These are phyloP conservation scores for Nakazawaea holstii DNA, from an alignment of 805 yeast genomes.

Conservation along the genomic window DNA sequence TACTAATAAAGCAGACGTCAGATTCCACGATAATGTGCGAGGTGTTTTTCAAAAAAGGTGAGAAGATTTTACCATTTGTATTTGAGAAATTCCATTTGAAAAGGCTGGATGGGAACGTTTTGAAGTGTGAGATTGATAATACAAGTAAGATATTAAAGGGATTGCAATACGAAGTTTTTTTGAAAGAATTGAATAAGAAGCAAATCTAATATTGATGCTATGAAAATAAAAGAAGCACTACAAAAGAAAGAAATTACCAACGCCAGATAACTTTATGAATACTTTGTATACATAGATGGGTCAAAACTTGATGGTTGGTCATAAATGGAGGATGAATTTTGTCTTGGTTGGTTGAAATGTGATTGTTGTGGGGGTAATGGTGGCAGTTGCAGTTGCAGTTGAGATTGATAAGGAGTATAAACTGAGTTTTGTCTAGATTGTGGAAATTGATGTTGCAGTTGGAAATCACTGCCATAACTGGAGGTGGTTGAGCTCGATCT, in stretches of 20 bases:
- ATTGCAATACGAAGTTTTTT: not conserved
- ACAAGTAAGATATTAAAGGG: constrained; percentile 13
- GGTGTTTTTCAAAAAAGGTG: constrained; percentile 23
- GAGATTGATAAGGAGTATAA: constrained; percentile 10
- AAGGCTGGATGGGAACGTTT: constrained; percentile 40
- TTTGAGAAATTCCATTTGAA: constrained; percentile 32
- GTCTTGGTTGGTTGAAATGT: constrained; percentile 17
- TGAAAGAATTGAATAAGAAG: not conserved
- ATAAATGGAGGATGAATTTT: constrained; percentile 22
- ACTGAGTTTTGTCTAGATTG: constrained; percentile 15
- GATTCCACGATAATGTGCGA: constrained; percentile 26
- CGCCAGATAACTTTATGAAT: constrained; percentile 6
- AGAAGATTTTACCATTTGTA: constrained; percentile 25
- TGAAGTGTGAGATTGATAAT: constrained; percentile 27
- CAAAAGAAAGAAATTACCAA: not conserved
- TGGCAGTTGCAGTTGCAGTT: constrained; percentile 11
- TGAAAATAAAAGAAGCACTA: not conserved
- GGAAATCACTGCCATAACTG: constrained; percentile 18
- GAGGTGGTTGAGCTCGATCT: constrained; percentile 11
- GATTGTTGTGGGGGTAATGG: constrained; percentile 20
- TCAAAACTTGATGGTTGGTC: constrained; percentile 47
- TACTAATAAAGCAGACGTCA: constrained; percentile 20
- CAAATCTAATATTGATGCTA: not conserved
- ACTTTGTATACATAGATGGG: constrained; percentile 37
- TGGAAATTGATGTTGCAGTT: constrained; percentile 12